Percentiles rank a stretch among this genome's conserved stretches.
phyloP scores from a whole-genome alignment of 225 moss, liverwort and hornwort genomes.

The Anthoceros angustus region DNA sequence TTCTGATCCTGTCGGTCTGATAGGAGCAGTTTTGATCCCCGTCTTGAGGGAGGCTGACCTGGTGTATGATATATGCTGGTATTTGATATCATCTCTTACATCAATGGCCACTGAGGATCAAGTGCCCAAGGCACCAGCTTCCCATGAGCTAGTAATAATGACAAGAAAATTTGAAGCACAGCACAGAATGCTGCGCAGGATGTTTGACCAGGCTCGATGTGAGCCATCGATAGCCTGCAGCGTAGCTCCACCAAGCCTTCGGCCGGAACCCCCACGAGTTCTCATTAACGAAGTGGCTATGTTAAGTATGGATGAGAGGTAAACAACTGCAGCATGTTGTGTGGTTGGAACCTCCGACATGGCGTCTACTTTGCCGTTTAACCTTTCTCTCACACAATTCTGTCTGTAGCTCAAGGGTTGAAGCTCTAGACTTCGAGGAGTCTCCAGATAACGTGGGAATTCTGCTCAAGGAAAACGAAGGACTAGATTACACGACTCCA shows the following conservation, averaged over 20 bases:
- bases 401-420: background rate
- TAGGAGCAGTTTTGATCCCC: constrained; percentile 18
- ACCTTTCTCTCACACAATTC: background rate
- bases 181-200: constrained; percentile 18
- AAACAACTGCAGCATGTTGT: background rate
- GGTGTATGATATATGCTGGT: constrained; percentile 28
- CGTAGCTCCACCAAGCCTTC: constrained; percentile 27
- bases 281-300: background rate
- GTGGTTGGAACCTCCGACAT: background rate
- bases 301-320: background rate
- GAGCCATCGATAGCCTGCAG: constrained; percentile 17
- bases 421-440: background rate
- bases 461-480: background rate
- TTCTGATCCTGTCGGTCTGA: constrained; percentile 16
- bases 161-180: constrained; percentile 16
- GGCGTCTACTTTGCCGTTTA: background rate
- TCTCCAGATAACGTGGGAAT: background rate
- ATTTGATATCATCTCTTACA: constrained; percentile 12
- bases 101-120: constrained; percentile 2
- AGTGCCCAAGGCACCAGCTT: background rate
- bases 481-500: constrained; percentile 6
- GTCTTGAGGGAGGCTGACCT: constrained; percentile 31
- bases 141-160: constrained; percentile 4
- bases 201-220: constrained; percentile 27
- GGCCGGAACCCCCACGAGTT: constrained; percentile 10